Base-by-base conservation (phyloP, 2,329 filamentous ascomycete genomes). In the Chaetomiaceae sp. region DNA sequence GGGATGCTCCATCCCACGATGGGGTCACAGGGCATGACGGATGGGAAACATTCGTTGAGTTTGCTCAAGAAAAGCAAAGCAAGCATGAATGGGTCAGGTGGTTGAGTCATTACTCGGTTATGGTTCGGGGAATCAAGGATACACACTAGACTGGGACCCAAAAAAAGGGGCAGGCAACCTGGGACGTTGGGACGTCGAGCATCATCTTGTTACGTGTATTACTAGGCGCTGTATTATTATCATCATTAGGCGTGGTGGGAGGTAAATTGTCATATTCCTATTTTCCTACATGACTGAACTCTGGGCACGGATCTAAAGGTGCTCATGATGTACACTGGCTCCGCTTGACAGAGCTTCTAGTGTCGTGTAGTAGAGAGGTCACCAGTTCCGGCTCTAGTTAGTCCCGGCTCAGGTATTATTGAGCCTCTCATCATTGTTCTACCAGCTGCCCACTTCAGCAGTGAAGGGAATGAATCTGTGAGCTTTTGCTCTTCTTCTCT, bases 141-240 rank as follows among this genome's bases (percentile, higher is more conserved):
- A 30, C 25, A 48, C 30, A 40, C 25, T 48, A 48, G 45, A 48
- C 25, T 33, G 45, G 36, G 13, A 33, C 37, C 25, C 27, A 2
- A 9, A 23, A 41, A 2, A 9, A 23, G 33, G 46, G 36, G 46
- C 34, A 9, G 38, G n/a, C 38, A 34, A 20, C 23, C 27, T 16
- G 45, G 34, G 27, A 30, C 23, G 29, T 4, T 13, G 25, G 36
- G 34, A 8, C 10, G 11, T 48, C 14, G 27, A 34, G 16, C 4
- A 48, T n/a, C 25, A 27, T 32, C n/a, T 18, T 5, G 23, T 32
- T 40, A 11, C 16, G 7, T 27, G 10, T 40, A 20, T 40, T 29
- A 32, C 33, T 11, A 41, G 18, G 36, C 3, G 14, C 27, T 48
- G 45, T 48, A 48, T 48, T n/a, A 48, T 18, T 48, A 48, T 40